Conservation (phyloP, 2,329 filamentous ascomycete species). For the Penicillium freii region DNA sequence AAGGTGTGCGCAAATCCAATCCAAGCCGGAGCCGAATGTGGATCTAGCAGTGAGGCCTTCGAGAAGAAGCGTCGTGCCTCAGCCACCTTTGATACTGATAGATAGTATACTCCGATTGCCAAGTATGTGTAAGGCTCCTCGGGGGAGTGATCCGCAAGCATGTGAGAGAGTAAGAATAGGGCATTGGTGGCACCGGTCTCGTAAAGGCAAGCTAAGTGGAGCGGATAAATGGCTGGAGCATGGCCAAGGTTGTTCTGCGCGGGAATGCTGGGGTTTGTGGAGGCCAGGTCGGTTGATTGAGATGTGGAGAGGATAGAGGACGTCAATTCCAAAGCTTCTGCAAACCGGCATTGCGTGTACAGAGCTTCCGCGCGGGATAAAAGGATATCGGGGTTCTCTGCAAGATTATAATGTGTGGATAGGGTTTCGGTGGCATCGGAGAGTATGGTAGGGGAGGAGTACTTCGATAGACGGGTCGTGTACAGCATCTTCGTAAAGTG, state of each 20-base stretch:
- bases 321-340: slow-evolving; percentile 80
- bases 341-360: slow-evolving; percentile 92
- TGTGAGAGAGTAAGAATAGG: slow-evolving; percentile 87
- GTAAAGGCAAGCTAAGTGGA: slow-evolving; percentile 87
- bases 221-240: slow-evolving; percentile 66
- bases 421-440: slow-evolving; percentile 84
- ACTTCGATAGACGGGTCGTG: slow-evolving; percentile 92
- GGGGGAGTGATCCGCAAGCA: slow-evolving; percentile 86
- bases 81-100: slow-evolving; percentile 81
- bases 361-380: slow-evolving; percentile 86
- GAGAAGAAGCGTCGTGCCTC: slow-evolving; percentile 95
- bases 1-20: slow-evolving; percentile 99
- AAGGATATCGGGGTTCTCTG: slow-evolving; percentile 82
- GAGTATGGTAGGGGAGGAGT: slow-evolving; percentile 80
- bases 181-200: slow-evolving; percentile 84
- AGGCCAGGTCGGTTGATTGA: slow-evolving; percentile 71
- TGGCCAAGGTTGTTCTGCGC: slow-evolving; percentile 44
- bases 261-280: slow-evolving; percentile 29
- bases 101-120: slow-evolving; percentile 92
- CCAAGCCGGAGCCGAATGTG: slow-evolving; percentile 96
- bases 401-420: slow-evolving; percentile 87
- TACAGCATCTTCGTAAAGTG: slow-evolving; percentile 96
- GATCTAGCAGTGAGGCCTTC: slow-evolving; percentile 95
- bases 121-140: slow-evolving; percentile 91
- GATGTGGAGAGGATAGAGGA: slow-evolving; percentile 77